Evolutionary conservation across 345 rosid genomes (phyloP).

Genomic region (Heritiera littoralis): DNA sequence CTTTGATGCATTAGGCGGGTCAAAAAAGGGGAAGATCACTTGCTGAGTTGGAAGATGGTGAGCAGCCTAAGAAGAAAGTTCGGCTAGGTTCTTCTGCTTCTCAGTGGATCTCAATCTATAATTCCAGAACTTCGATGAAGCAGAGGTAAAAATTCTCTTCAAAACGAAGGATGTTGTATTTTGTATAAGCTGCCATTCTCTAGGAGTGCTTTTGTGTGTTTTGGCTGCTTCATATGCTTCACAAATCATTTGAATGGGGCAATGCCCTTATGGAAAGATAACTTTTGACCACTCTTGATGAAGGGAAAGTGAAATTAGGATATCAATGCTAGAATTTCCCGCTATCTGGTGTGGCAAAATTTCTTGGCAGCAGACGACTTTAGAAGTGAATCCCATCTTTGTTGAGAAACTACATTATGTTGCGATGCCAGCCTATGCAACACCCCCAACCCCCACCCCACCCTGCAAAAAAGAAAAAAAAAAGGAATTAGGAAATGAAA

Average conservation of each 20-base stretch:
- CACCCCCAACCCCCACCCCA: too few species aligned
- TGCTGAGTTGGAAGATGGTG: conserved; percentile 55
- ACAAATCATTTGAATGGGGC: conserved; percentile 2
- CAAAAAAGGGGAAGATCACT: conserved; percentile 60
- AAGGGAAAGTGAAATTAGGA: not conserved
- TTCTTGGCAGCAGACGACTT: not conserved
- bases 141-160: conserved; percentile 46
- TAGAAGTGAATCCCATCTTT: not conserved
- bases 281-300: not conserved
- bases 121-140: conserved; percentile 66
- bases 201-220: not conserved
- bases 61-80: conserved; percentile 61
- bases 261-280: not conserved
- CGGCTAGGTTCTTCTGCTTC: conserved; percentile 67
- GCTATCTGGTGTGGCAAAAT: not conserved
- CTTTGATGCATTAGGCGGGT: conserved; percentile 45
- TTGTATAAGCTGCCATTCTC: not conserved
- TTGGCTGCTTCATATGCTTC: conserved; percentile 16
- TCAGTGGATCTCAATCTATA: conserved; percentile 70
- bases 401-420: not conserved
- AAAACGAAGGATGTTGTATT: not conserved
- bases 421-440: too few species aligned
- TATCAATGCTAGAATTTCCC: not conserved
- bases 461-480: not conserved
- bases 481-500: not conserved